A percentile compares a stretch with the other conserved stretches of the same genome.
Evolutionary conservation across 352 stramenopile genomes (phyloP).

Genomic region (Globisporangium cystogenes): DNA sequence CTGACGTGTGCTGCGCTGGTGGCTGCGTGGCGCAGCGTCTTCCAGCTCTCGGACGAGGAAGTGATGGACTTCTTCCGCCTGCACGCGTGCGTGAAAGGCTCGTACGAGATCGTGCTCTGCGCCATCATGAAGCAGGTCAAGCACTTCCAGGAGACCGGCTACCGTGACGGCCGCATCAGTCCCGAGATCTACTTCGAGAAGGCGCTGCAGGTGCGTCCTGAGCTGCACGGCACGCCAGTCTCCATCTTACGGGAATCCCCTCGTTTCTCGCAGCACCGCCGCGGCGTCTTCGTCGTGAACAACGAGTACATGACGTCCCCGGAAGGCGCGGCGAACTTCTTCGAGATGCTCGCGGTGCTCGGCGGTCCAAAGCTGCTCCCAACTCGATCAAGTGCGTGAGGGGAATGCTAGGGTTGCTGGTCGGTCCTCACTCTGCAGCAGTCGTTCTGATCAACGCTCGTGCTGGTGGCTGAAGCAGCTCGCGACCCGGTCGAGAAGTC

Average conservation of each 20-base stretch:
- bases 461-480: slow-evolving; percentile 13
- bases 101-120: slow-evolving; percentile 89
- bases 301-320: slow-evolving; percentile 30
- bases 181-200: slow-evolving; percentile 73
- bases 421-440: too few species aligned
- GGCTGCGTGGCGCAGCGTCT: slow-evolving; percentile 35
- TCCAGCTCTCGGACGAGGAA: slow-evolving; percentile 85
- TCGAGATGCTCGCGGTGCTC: slow-evolving; percentile 55
- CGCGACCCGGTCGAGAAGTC: slow-evolving; percentile 43
- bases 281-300: slow-evolving; percentile 50
- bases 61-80: slow-evolving; percentile 75
- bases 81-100: slow-evolving; percentile 86
- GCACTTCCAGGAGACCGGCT: slow-evolving; percentile 88
- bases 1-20: neutral
- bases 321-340: slow-evolving; percentile 38
- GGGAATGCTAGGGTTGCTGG: too few species aligned
- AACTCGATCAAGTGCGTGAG: slow-evolving; percentile 43
- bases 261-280: slow-evolving; percentile 23
- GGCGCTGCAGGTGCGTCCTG: slow-evolving; percentile 29
- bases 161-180: slow-evolving; percentile 78
- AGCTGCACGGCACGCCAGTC: neutral
- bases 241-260: too few species aligned
- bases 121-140: slow-evolving; percentile 91
- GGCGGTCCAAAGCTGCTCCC: slow-evolving; percentile 57
- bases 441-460: neutral